Conservation (phyloP, 139 green algal species). For the Chlamydomonas sphaeroides region DNA sequence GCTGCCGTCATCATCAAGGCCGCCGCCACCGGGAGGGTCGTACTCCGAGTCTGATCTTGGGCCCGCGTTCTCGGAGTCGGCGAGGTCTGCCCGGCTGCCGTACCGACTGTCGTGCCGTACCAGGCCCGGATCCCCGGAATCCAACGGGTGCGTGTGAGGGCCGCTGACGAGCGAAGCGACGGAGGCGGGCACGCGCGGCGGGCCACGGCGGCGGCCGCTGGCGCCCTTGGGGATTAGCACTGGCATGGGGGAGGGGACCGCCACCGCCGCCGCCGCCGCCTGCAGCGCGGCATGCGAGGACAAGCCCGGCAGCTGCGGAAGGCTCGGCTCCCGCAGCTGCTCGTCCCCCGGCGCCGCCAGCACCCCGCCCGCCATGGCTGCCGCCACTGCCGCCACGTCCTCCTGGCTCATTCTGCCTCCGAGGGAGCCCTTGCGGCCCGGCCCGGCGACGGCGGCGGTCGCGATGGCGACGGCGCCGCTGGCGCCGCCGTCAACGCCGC, state of each 20-base stretch:
- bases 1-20: too few species aligned
- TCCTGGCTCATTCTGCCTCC: neutral
- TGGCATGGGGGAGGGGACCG: neutral
- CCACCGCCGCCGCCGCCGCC: neutral
- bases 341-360: too few species aligned
- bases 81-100: too few species aligned
- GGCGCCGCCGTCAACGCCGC: neutral
- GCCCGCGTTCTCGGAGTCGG: neutral
- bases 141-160: neutral
- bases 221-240: slow-evolving; percentile 1
- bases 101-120: too few species aligned
- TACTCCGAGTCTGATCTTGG: slow-evolving; percentile 17
- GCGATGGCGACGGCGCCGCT: neutral
- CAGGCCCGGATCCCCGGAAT: neutral
- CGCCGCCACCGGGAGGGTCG: too few species aligned
- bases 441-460: neutral
- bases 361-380: neutral
- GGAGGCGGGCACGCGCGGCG: neutral
- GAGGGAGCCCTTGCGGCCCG: slow-evolving; percentile 6
- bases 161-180: slow-evolving; percentile 9
- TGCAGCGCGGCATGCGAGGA: too few species aligned
- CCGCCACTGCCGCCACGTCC: neutral
- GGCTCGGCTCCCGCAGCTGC: too few species aligned
- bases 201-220: slow-evolving; percentile 1
- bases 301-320: too few species aligned